Evolutionary conservation across 176 grass and related monocot species (phyloP).

Genomic region (Tillandsia fasciculata): DNA sequence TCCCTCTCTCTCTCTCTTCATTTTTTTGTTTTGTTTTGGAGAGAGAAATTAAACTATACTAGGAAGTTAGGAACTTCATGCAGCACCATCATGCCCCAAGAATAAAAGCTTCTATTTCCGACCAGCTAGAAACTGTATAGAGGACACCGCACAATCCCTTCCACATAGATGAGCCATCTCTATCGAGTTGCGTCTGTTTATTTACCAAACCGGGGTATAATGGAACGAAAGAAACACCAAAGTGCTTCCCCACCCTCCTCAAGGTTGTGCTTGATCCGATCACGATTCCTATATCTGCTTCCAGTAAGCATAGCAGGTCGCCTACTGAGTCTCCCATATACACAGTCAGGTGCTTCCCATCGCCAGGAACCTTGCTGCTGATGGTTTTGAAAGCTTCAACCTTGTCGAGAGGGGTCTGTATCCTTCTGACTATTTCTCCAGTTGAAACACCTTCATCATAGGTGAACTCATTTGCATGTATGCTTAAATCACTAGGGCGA

Average conservation of each 20-base stretch:
- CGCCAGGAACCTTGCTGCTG: conserved; percentile 13
- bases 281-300: conserved; percentile 92
- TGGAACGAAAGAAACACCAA: conserved; percentile 74
- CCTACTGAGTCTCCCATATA: conserved; percentile 87
- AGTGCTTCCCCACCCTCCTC: conserved; percentile 76
- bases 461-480: conserved; percentile 89
- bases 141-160: conserved; percentile 62
- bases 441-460: conserved; percentile 80
- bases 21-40: too few relatives aligned
- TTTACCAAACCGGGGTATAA: conserved; percentile 52
- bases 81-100: conserved; percentile 40
- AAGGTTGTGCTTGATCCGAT: conserved; percentile 79
- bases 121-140: conserved; percentile 89
- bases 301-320: conserved; percentile 88
- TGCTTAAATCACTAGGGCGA: conserved; percentile 55
- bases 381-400: conserved; percentile 65
- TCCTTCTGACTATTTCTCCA: conserved; percentile 63
- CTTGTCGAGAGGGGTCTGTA: conserved; percentile 75
- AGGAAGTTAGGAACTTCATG: background rate
- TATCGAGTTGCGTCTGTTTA: conserved; percentile 49
- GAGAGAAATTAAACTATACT: too few relatives aligned
- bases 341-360: conserved; percentile 31
- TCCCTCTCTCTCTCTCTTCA: too few relatives aligned
- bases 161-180: conserved; percentile 36
- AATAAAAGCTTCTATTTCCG: conserved; percentile 75